Base-by-base conservation (phyloP, 306 rosid genomes). In the Pyrus communis region DNA sequence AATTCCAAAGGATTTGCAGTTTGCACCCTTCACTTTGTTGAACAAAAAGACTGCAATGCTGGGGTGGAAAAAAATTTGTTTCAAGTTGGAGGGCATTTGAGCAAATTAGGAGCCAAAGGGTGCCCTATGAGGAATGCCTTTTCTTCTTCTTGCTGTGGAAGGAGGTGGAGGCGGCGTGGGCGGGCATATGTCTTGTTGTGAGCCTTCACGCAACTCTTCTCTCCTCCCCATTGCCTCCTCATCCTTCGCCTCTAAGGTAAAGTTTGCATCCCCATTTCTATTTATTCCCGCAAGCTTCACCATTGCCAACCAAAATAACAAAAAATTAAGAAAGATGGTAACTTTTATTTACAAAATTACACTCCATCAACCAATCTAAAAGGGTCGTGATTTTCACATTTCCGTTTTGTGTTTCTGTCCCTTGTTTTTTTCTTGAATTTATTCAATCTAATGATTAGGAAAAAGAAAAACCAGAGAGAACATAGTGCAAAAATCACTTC, bases 71-170 rank as follows among this genome's bases (percentile, higher is more conserved):
- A 73, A 23, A 58, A 74, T 66, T 35, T 66, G 49, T 46, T 4
- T 62, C 46, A 62, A 43, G 7, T 27, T 60, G 45, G 69, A 9
- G 55, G 55, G 59, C 18, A 25, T 61, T 61, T 61, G 21, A 33
- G 63, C 28, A 77, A 84, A 64, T 67, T 85, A 94, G 75, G 92
- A 80, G 65, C 87, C 89, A 83, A 94, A 89, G 69, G 98, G 98
- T 68, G 98, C 98, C 76, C 98, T 87, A 55, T 83, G 97, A 79
- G 98, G 98, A 79, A 92, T 90, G 73, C 98, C 98, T 89, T 94
- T 94, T 77, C 98, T 94, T 89, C 98, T 92, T 57, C 98, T 89
- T 83, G 91, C 79, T 30, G 79, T 85, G 52, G 97, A 90, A 83
- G 97, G 58, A 80, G 90, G 96, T 71, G 93, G 92, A 75, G 91